Conservation (phyloP, 1,139 yeast species). For the Hyphopichia khmerensis region DNA sequence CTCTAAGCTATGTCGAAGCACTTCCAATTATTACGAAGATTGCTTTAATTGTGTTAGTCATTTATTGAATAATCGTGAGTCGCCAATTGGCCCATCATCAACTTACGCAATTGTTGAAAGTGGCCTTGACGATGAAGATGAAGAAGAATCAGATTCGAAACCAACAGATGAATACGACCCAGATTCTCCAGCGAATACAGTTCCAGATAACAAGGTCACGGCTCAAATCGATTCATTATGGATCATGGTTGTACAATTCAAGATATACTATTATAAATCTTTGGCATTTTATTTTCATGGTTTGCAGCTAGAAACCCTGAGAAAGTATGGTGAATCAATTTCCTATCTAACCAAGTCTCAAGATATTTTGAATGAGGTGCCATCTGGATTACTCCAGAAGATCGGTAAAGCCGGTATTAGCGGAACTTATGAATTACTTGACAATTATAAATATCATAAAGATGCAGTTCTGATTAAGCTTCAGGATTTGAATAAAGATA, state of each 20-base stretch:
- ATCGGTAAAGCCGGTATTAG: slow-evolving; percentile 25
- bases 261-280: slow-evolving; percentile 43
- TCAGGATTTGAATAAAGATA: slow-evolving; percentile 65
- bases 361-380: slow-evolving; percentile 30
- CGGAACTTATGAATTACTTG: slow-evolving; percentile 39
- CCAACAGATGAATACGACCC: slow-evolving; percentile 11
- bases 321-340: slow-evolving; percentile 75
- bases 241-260: slow-evolving; percentile 45
- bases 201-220: slow-evolving; percentile 44
- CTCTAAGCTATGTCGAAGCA: slow-evolving; percentile 67
- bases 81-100: slow-evolving; percentile 10
- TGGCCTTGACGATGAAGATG: slow-evolving; percentile 14
- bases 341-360: slow-evolving; percentile 60
- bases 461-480: slow-evolving; percentile 48
- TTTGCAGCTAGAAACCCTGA: slow-evolving; percentile 43
- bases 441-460: slow-evolving; percentile 43
- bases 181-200: slow-evolving; percentile 10
- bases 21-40: slow-evolving; percentile 55
- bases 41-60: slow-evolving; percentile 40
- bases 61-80: slow-evolving; percentile 17
- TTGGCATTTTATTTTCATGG: slow-evolving; percentile 55
- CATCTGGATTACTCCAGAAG: slow-evolving; percentile 21
- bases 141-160: slow-evolving; percentile 12
- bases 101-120: slow-evolving; percentile 17
- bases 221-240: slow-evolving; percentile 49